Evolutionary conservation across 257 asterid genomes (phyloP).

Genomic region (Haberlea rhodopensis): DNA sequence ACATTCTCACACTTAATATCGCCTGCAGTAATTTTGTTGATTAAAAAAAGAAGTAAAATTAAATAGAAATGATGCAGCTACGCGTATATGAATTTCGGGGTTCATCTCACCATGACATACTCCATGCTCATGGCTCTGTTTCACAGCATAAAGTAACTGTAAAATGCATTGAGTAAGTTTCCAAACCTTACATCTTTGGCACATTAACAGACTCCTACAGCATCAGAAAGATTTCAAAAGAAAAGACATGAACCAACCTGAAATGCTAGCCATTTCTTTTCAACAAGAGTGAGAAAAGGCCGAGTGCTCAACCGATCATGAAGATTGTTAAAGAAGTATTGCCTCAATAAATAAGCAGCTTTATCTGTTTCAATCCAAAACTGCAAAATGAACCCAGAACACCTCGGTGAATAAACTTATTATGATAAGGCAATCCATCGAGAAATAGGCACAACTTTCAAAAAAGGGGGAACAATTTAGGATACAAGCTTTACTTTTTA

Average conservation of each 20-base stretch:
- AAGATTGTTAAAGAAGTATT: conserved; percentile 88
- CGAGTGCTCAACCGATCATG: conserved; percentile 99
- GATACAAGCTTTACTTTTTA: too few species aligned
- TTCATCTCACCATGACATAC: conserved; percentile 86
- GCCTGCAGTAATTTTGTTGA: conserved; percentile 52
- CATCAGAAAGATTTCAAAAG: conserved; percentile 22
- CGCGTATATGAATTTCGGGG: conserved; percentile 12
- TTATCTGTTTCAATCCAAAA: conserved; percentile 99
- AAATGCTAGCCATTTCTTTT: conserved; percentile 98
- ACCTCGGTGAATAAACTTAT: too few species aligned
- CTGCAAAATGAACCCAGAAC: conserved; percentile 56
- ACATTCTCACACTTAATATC: conserved; percentile 99
- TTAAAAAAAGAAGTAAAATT: conserved; percentile 14
- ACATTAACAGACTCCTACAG: conserved; percentile 21
- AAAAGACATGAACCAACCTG: conserved; percentile 71
- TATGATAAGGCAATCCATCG: conserved; percentile 9
- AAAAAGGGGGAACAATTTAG: not conserved
- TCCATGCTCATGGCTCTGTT: conserved; percentile 93
- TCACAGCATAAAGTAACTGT: conserved; percentile 94
- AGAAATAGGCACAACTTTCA: not conserved
- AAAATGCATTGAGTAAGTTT: conserved; percentile 35
- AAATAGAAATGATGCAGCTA: conserved; percentile 22
- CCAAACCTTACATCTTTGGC: conserved; percentile 8
- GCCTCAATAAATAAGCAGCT: conserved; percentile 98
- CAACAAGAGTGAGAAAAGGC: conserved; percentile 86